Base-by-base conservation (phyloP, 2,329 filamentous ascomycete genomes). In the Colletotrichum filicis region DNA sequence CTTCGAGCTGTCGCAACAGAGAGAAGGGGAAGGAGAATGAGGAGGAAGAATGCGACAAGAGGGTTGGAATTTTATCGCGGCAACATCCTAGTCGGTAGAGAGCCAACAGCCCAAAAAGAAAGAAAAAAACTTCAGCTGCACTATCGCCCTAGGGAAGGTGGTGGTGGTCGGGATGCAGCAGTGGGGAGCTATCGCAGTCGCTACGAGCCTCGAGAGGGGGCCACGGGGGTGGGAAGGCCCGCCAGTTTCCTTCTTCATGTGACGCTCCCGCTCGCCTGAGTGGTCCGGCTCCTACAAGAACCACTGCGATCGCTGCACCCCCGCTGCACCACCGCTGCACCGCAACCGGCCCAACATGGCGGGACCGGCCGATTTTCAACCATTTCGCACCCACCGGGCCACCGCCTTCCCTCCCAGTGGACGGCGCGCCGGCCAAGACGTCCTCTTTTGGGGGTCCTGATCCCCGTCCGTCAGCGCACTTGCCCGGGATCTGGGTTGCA, bases 331-430 rank as follows among this genome's bases (percentile, higher is more conserved):
- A n/a, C 46, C 5, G 37, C 46, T 35, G 60, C 42, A 69, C 59
- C 66, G 69, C 69, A 69, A 60, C 66, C 69, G 69, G 66, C 16
- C 69, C 69, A 59, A 37, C 53, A n/a, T 30, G 69, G 69, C 69
- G 69, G 69, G 62, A 69, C 66, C 69, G 69, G 69, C 69, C 69
- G 69, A 59, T 59, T 72, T 22, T n/a, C 52, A 63, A 24, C 24
- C 42, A n/a, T 28, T 35, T 53, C 28, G n/a, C 16, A n/a, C 5
- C 3, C 42, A n/a, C 3, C 19, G 42, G 19, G 16, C 42, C 42
- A 49, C 19, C 42, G 42, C 42, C 42, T 49, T 42, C 42, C 14
- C 32, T 42, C 30, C n/a, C 30, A 72, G 53, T 72, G 69, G 59
- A 59, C 59, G 69, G 26, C 53, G 37, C 59, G 58, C 65, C 65